phyloP scores from a whole-genome alignment of 1,139 yeast genomes.

The Protomyces pachydermus region DNA sequence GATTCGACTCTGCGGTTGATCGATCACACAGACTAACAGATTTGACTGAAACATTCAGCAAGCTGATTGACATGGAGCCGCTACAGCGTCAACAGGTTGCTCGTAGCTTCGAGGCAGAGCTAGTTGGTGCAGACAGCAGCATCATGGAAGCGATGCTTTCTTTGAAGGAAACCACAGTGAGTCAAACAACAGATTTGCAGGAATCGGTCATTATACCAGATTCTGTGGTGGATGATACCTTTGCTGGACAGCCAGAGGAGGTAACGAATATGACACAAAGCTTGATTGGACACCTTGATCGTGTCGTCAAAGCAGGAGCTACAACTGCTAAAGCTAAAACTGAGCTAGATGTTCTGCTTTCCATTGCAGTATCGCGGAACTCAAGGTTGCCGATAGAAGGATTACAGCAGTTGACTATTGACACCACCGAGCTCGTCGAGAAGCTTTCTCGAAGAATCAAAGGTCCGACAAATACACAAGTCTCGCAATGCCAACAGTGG shows the following conservation, averaged over 20 bases:
- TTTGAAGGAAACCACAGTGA: background rate
- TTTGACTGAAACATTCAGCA: background rate
- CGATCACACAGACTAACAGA: background rate
- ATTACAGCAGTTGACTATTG: background rate
- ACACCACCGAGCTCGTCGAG: slow-evolving; percentile 1
- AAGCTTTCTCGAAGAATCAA: slow-evolving; percentile 8
- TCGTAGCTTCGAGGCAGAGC: background rate
- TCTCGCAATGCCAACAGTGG: background rate
- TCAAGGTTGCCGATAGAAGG: background rate
- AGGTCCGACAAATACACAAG: background rate
- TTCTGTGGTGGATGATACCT: background rate
- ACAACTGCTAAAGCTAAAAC: background rate
- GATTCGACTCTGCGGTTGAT: background rate
- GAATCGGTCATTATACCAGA: background rate
- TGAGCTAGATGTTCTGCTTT: background rate
- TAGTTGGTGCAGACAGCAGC: background rate
- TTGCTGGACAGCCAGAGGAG: background rate
- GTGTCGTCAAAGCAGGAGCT: background rate
- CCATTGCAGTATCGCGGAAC: background rate
- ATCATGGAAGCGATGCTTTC: background rate
- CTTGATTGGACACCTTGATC: background rate
- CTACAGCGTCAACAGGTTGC: background rate
- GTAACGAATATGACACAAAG: background rate
- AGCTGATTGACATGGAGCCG: background rate
- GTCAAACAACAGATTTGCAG: background rate